Conservation (phyloP, 192 early-diverging fungal species). For the Pilaira anomala region DNA sequence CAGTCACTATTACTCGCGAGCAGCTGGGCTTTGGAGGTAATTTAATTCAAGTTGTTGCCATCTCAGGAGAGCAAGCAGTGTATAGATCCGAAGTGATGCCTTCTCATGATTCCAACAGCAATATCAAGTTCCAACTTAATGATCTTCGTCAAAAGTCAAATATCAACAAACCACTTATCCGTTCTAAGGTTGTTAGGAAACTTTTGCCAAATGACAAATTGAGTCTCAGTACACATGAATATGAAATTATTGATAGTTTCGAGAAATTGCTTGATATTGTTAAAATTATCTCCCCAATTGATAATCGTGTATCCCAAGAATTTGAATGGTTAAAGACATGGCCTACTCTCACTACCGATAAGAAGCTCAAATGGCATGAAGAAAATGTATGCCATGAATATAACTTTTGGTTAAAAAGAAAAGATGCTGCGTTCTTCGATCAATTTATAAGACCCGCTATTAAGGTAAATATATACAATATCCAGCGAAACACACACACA, state of each 20-base stretch:
- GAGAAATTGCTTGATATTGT: constrained; percentile 21
- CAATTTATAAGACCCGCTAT: constrained; percentile 33
- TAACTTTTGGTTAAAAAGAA: constrained; percentile 48
- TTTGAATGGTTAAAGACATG: constrained; percentile 41
- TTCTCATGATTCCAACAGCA: no score
- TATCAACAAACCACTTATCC: constrained; percentile 2
- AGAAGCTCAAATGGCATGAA: constrained; percentile 39
- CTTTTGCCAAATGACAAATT: constrained; percentile 9
- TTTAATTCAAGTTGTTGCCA: constrained; percentile 18
- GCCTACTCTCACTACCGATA: constrained; percentile 18
- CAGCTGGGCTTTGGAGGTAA: constrained; percentile 21
- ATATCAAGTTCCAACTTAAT: neutral
- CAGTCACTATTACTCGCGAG: constrained; percentile 11
- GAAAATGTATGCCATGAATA: constrained; percentile 43
- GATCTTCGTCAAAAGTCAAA: constrained; percentile 14
- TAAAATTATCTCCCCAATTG: neutral
- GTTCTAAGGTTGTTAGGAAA: constrained; percentile 10
- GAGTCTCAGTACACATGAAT: constrained; percentile 11
- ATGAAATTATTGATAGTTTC: constrained; percentile 22
- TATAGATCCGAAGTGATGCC: constrained; percentile 6
- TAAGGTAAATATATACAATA: constrained; percentile 34
- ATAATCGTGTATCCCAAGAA: neutral
- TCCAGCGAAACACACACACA: neutral
- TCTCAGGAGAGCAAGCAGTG: constrained; percentile 25
- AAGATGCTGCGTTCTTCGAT: constrained; percentile 43